Conservation (phyloP, 2,329 filamentous ascomycete genomes). For the Capronia epimyces region DNA sequence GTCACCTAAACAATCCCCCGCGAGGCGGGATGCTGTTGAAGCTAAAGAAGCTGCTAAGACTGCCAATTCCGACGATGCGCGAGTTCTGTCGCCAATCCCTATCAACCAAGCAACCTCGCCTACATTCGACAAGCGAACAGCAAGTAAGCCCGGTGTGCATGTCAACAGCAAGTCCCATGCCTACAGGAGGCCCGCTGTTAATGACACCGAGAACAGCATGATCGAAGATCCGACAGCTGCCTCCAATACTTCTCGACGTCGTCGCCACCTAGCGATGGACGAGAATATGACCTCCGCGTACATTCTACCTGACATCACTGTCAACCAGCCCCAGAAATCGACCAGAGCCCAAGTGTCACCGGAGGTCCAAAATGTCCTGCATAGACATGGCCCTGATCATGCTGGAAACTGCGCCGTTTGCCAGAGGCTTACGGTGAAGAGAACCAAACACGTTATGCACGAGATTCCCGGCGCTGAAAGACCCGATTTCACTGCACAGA, state of each 20-base stretch:
- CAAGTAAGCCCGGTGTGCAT: slow-evolving; percentile 6
- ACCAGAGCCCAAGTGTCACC: slow-evolving; percentile 35
- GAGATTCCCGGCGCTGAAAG: slow-evolving; percentile 27
- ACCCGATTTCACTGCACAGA: slow-evolving; percentile 33
- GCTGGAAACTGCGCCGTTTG: slow-evolving; percentile 54
- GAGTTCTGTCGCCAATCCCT: slow-evolving; percentile 21
- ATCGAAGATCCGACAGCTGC: slow-evolving; percentile 34
- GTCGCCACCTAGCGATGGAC: slow-evolving; percentile 43
- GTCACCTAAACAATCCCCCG: slow-evolving; percentile 18
- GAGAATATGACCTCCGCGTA: slow-evolving; percentile 60
- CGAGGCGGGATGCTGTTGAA: slow-evolving; percentile 9
- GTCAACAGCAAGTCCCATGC: slow-evolving; percentile 10
- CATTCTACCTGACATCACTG: slow-evolving; percentile 59
- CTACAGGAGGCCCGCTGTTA: slow-evolving; percentile 19
- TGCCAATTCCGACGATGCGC: slow-evolving; percentile 25
- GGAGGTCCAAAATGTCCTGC: slow-evolving; percentile 38
- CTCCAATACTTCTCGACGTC: slow-evolving; percentile 46
- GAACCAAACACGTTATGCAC: slow-evolving; percentile 29
- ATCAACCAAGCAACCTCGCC: slow-evolving; percentile 13
- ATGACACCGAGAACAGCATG: slow-evolving; percentile 27
- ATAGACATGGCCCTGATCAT: slow-evolving; percentile 45
- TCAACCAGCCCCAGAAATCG: slow-evolving; percentile 34
- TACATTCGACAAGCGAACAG: slow-evolving; percentile 10
- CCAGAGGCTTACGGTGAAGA: slow-evolving; percentile 39
- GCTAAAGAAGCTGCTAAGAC: slow-evolving; percentile 18